Evolutionary conservation across 768 basidiomycete species (phyloP), one percentile per base, ranked within the genome.

Genomic region (Termitomyces sp.): DNA sequence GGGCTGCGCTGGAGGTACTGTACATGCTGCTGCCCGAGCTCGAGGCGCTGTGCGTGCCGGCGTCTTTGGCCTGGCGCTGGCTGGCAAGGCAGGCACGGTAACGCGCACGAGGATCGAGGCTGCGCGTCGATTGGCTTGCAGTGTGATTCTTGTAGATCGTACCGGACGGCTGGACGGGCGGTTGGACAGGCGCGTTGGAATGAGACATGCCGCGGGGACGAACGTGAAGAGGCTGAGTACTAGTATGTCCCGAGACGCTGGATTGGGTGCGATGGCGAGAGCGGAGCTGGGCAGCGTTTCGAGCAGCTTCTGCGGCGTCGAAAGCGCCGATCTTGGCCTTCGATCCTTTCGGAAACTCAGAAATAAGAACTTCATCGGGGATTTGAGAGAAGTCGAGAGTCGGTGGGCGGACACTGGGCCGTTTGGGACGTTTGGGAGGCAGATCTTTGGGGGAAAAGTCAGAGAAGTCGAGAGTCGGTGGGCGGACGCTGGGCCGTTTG

Each of bases 51-150:
- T 42, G 52, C 16, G 22, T 24, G 12, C 22, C 40, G 16, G 16
- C 18, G 3, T 16, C 40, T 40, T 1, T 7, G 28, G 40, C 28
- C 12, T 33, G 40, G 40, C 13, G 54, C 6, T 32, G 38, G 39
- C 28, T 42, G 6, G 54, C 2, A 32, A 57, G 51, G 22, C 50
- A 28, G 28, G 58, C 44, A 24, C 54, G 64, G 55, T 57, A 48
- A 20, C 59, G 63, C 8, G 56, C 58, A 45, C 53, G 56, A 28
- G 60, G 55, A 12, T 49, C 56, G 20, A 67, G 33, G 20, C 58
- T 60, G 11, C 54, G 59, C 4, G 63, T 65, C 33, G 66, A 67
- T n/a, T 57, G 51, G 54, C 40, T 65, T 4, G 58, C 55, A 39
- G 51, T 16, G 9, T 53, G n/a, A 24, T 62, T 62, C n/a, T 16